Conservation (phyloP, 2,329 filamentous ascomycete genomes). For the Alternaria conjuncta region DNA sequence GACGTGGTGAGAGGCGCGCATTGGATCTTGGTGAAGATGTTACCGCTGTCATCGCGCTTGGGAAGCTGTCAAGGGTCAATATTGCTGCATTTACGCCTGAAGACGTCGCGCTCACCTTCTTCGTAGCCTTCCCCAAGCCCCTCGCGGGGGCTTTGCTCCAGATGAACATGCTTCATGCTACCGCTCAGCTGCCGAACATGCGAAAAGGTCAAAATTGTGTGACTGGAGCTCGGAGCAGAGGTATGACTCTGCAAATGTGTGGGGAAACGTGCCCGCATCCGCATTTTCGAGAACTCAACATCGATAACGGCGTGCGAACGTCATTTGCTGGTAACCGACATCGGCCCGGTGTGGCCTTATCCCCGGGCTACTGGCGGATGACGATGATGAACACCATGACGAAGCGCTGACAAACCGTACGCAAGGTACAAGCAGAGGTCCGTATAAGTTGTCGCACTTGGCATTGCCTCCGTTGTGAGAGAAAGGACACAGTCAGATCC, state of each 20-base stretch:
- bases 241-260: conserved; percentile 13
- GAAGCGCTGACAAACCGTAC: neutral
- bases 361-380: conserved; percentile 1
- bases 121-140: conserved; percentile 39
- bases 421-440: neutral
- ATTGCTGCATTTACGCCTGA: conserved; percentile 15
- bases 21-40: conserved; percentile 2
- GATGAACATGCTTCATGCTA: conserved; percentile 50
- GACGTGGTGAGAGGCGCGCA: conserved; percentile 18
- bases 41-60: conserved; percentile 30
- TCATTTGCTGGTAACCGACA: conserved; percentile 26
- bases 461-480: neutral
- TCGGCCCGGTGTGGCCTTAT: conserved; percentile 11
- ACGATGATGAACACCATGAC: conserved; percentile 6
- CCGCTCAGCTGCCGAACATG: conserved; percentile 19
- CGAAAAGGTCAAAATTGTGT: neutral
- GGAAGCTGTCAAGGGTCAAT: conserved; percentile 23
- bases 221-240: conserved; percentile 1
- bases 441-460: neutral
- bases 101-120: conserved; percentile 23
- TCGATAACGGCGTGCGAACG: conserved; percentile 12
- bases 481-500: neutral
- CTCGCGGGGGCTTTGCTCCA: conserved; percentile 42
- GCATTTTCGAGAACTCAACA: neutral
- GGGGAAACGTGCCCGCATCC: conserved; percentile 8